Base-by-base conservation (phyloP, 2,329 filamentous ascomycete species). In the Neopestalotiopsis rosae region DNA sequence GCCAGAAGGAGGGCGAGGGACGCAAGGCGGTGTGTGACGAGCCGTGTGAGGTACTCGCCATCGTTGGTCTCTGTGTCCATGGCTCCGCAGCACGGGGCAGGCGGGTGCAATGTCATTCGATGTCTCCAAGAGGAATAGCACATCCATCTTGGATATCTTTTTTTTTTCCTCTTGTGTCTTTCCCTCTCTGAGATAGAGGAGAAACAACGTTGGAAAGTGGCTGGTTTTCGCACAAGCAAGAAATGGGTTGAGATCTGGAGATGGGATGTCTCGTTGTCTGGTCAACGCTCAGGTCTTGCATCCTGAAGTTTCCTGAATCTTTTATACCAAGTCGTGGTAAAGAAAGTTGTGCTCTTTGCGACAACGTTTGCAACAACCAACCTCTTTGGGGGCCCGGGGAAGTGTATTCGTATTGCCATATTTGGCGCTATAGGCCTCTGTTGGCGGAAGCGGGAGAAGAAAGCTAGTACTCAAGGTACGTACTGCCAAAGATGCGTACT, bases 21-120 rank as follows among this genome's bases (percentile, higher is more conserved):
- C 45, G 70, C 68, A 74, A 76, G 76, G 77, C 77, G 77, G 77
- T 79, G 77, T 78, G 76, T 74, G 72, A 67, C 72, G 70, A 70
- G 56, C 56, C 24, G 61, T 42, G 56, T 57, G 64, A 40, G 38
- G 34, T 61, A 61, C 67, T 52, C 45, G 45, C 45, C 6, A 20
- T 52, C 45, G 45, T 10, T 52, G 45, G 17, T 52, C 59, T 38
- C 28, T 66, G 38, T 52, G 45, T 20, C 45, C 45, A 52, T 52
- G 17, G 45, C 45, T 52, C 45, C 45, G n/a, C 45, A 34, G 57
- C 45, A 3, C 57, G 45, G 66, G 66, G 61, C 30, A 40, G 24
- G n/a, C 32, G 63, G 63, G 49, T 66, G 34, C 24, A 56, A 17
- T 52, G 45, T 52, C 45, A 20, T 52, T 52, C 45, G 45, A 52